Base-by-base conservation (phyloP, 2,329 filamentous ascomycete genomes). In the Conoideocrella luteorostrata region DNA sequence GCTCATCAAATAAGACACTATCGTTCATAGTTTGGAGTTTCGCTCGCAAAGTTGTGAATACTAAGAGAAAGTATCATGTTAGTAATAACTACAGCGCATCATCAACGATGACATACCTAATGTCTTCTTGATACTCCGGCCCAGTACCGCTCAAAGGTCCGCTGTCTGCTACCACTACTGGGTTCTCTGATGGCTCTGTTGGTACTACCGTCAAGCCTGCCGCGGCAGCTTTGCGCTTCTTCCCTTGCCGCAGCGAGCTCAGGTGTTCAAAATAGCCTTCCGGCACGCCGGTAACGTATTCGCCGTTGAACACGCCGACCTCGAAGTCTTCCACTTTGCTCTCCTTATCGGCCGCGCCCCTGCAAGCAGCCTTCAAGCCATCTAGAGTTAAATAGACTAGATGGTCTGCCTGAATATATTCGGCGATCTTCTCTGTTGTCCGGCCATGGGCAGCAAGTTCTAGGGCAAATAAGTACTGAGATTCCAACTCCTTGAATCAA, bases 271-370 rank as follows among this genome's bases (percentile, higher is more conserved):
- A 93, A 67, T 96, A 96, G 29, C 77, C 82, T 6, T 82, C 75
- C 1, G 84, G 78, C 2, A 96, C 85, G 0, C 80, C 80, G 0
- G 91, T 96, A 48, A 87, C 74, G 64, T 96, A 96, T 50, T 82
- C 80, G 36, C 91, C 91, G 58, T 82, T 88, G 69, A 97, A 96
- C 7, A 96, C 90, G 43, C 91, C 90, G 3, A 94, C 82, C 60
- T 97, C 91, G 52, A 96, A 96, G 44, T 83, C 71, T 7, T 71
- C 71, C 54, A 77, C 60, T 28, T 65, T 61, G 26, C 70, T 67
- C 48, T 76, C 66, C 44, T 75, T 68, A 40, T 44, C 37, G 5
- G 80, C 82, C 4, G 87, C 76, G 52, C 88, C 82, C 2, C 81
- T 75, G 58, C 90, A 96, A 1, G 89, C 81, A 23, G 75, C 79